Evolutionary conservation across 2,329 filamentous ascomycete species (phyloP).

Genomic region (Aspergillus floridensis): DNA sequence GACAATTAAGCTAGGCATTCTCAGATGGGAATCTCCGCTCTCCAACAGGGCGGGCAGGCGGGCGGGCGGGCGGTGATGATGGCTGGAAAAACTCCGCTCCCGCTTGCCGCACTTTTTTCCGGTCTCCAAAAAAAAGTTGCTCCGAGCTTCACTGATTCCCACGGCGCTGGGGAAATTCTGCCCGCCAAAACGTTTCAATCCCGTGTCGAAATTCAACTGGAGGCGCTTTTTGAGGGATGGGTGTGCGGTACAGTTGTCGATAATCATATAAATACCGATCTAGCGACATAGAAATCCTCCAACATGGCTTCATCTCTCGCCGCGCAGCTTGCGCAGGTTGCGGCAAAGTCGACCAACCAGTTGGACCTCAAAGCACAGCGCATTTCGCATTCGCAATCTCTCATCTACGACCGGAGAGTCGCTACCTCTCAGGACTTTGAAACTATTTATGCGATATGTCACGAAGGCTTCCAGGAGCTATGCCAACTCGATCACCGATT

Average conservation of each 20-base stretch:
- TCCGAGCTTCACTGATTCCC: slow-evolving; percentile 15
- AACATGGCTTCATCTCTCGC: slow-evolving; percentile 82
- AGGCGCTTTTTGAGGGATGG: slow-evolving; percentile 21
- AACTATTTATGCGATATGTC: slow-evolving; percentile 79
- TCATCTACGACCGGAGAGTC: slow-evolving; percentile 85
- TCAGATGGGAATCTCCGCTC: slow-evolving; percentile 11
- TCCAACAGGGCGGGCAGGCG: slow-evolving; percentile 8
- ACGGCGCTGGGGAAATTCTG: slow-evolving; percentile 13
- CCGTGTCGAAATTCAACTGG: neutral
- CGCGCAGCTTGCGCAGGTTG: slow-evolving; percentile 90
- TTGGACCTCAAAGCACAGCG: slow-evolving; percentile 92
- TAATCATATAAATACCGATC: slow-evolving; percentile 7
- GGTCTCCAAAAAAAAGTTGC: slow-evolving; percentile 35
- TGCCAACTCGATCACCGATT: slow-evolving; percentile 84
- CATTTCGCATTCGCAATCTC: slow-evolving; percentile 84
- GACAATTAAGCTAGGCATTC: slow-evolving; percentile 13
- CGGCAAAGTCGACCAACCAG: slow-evolving; percentile 82
- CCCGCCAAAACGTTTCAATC: slow-evolving; percentile 9
- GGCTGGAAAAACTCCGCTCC: slow-evolving; percentile 28
- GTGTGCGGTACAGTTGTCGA: slow-evolving; percentile 12
- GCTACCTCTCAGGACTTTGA: slow-evolving; percentile 89
- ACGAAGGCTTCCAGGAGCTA: slow-evolving; percentile 86
- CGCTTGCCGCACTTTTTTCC: slow-evolving; percentile 22
- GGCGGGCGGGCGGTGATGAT: slow-evolving; percentile 10
- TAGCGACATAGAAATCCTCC: slow-evolving; percentile 10